Conservation (phyloP, 2,329 filamentous ascomycete species). For the Colletotrichum gloeosporioides region DNA sequence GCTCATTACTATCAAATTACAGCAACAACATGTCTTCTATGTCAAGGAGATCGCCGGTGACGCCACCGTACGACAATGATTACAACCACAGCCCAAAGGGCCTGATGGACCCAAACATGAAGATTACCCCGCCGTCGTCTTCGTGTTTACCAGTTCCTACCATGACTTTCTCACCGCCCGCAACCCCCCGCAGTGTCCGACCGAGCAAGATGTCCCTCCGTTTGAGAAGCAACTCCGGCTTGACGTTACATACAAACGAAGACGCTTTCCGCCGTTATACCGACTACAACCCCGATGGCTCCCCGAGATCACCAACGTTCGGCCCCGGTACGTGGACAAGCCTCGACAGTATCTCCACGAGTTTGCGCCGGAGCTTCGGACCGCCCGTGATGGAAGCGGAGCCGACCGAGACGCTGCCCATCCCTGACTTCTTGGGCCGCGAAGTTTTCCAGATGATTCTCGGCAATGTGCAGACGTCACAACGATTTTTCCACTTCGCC, state of each 20-base stretch:
- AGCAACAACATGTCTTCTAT: neutral
- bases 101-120: neutral
- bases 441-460: slow-evolving; percentile 58
- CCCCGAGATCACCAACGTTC: slow-evolving; percentile 30
- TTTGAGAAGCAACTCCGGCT: slow-evolving; percentile 51
- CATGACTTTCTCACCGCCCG: slow-evolving; percentile 28
- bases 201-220: slow-evolving; percentile 28
- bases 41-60: slow-evolving; percentile 12
- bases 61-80: slow-evolving; percentile 16
- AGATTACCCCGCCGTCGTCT: neutral
- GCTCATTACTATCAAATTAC: neutral
- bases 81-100: neutral
- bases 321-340: slow-evolving; percentile 22
- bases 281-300: slow-evolving; percentile 48
- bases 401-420: slow-evolving; percentile 24
- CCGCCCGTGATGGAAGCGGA: neutral
- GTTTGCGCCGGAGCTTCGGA: slow-evolving; percentile 14
- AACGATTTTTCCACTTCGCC: slow-evolving; percentile 56
- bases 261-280: slow-evolving; percentile 50
- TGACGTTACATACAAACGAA: slow-evolving; percentile 50
- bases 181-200: slow-evolving; percentile 23
- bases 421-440: slow-evolving; percentile 53
- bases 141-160: neutral
- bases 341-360: slow-evolving; percentile 22
- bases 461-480: slow-evolving; percentile 50